Evolutionary conservation across 257 asterid species (phyloP), one percentile per base, ranked within the genome.

Genomic region (Solanum chiquidenum): DNA sequence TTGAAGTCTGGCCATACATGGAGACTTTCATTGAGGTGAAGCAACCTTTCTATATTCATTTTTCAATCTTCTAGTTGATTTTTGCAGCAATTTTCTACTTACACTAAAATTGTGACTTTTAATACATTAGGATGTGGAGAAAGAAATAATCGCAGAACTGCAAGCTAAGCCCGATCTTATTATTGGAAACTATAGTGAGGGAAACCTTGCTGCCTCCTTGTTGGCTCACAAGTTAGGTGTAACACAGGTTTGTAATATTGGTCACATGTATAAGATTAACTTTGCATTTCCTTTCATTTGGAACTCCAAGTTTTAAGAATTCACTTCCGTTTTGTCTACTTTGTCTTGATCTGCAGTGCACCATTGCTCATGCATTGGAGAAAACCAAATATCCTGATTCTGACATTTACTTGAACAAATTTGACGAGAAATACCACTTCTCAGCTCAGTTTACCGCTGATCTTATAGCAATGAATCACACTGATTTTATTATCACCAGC

Each of bases 1-100:
- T 97, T 38, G 99, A 97, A 91, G 99, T 97, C 76, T 97, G 99
- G 99, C 99, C 99, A 1, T 97, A 96, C 92, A 97, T 97, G 96
- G 99, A 95, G 90, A 95, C 98, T n/a, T 97, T 96, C 95, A 91
- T 95, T 33, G 98, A 95, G 97, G 99, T 95, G 40, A 89, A 35
- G 73, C 29, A 23, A 69, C 74, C 34, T 33, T 46, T 23, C 68
- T 87, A 6, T 9, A 4, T 37, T 7, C 16, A 18, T 84, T 12
- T 18, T 79, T 34, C 72, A 55, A 33, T 52, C 86, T 71, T 58
- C 76, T 52, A 33, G 23, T 76, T 27, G 8, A 64, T 76, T 76
- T 34, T 55, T 27, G 34, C 83, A 23, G 60, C 71, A 49, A 14
- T 33, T 40, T 40, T 27, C 9, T 73, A 12, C 9, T 52, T 83